phyloP scores from a whole-genome alignment of 805 yeast species.

The Saccharomyces jurei region DNA sequence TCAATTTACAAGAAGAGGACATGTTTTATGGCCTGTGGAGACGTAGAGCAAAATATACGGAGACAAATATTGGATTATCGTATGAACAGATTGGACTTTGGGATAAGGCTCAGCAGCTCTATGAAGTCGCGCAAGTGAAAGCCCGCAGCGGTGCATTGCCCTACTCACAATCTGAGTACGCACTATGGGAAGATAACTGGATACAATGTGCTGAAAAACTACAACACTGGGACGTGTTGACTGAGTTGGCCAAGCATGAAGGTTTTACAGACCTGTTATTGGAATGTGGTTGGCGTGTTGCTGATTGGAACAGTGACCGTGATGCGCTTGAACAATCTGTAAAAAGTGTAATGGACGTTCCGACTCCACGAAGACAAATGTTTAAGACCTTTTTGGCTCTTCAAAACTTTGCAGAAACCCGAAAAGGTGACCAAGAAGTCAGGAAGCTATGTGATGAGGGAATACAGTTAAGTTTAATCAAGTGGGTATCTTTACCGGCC shows the following conservation, averaged over 20 bases:
- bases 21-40: conserved; percentile 98
- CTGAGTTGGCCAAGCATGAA: conserved; percentile 95
- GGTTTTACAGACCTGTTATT: conserved; percentile 88
- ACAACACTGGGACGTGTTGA: conserved; percentile 95
- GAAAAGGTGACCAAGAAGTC: conserved; percentile 76
- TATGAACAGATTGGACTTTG: conserved; percentile 92
- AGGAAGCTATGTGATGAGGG: conserved; percentile 91
- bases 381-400: conserved; percentile 89
- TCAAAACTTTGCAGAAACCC: conserved; percentile 89
- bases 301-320: conserved; percentile 94
- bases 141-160: conserved; percentile 94
- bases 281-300: conserved; percentile 99
- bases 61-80: conserved; percentile 86
- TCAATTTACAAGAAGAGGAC: conserved; percentile 85
- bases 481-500: conserved; percentile 85
- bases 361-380: conserved; percentile 93
- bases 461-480: conserved; percentile 80
- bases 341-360: conserved; percentile 95
- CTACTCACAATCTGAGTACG: conserved; percentile 88
- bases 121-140: conserved; percentile 93
- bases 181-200: conserved; percentile 99
- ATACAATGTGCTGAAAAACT: conserved; percentile 91
- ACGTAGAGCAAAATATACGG: conserved; percentile 87
- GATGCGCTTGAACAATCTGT: conserved; percentile 93
- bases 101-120: conserved; percentile 88